Base-by-base conservation (phyloP, 1,139 yeast species). In the Wickerhamomyces sp. region DNA sequence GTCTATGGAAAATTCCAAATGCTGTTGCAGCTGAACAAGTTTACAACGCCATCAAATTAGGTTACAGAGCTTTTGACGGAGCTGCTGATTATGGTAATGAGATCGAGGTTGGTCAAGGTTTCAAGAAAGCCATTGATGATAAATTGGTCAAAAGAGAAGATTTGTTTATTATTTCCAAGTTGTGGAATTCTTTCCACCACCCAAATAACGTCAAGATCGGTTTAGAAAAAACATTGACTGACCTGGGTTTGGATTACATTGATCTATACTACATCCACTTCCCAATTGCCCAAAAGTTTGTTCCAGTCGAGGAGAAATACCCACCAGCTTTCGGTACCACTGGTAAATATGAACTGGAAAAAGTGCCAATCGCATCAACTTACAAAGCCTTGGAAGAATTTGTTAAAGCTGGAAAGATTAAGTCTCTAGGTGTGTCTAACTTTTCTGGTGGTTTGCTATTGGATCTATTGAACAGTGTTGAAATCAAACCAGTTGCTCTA, bases 381-480 rank as follows among this genome's bases (percentile, higher is more conserved):
- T 87, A 91, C 84, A 73, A 67, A 45, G 95, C 89, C 9, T 51
- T 82, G 63, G 95, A 86, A 62, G 64, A 68, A 45, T 64, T 78
- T 57, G 78, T 68, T 33, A 68, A 67, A 29, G 66, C 65, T 31
- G 89, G 89, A n/a, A 68, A 77, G 52, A 75, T 78, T 56, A 78
- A 70, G 57, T 75, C 88, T 40, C 77, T 87, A 52, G 96, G 96
- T 58, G 63, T 87, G 39, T 87, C 96, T 47, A 88, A 88, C 70
- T 86, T 81, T 67, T 68, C 70, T 42, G 93, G 89, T 45, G 82
- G 78, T 50, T 65, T 84, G 54, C 62, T 88, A 48, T 76, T 74
- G 51, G 96, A 88, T 55, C 68, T 87, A 52, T 64, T 84, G 43
- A 75, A 87, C 57, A 76, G 78, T 41, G 81, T 84, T 45, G 73